These are phyloP conservation scores for Leccinum fallax DNA, from an alignment of 1,284 basidiomycete genomes.

Conservation along the genomic window DNA sequence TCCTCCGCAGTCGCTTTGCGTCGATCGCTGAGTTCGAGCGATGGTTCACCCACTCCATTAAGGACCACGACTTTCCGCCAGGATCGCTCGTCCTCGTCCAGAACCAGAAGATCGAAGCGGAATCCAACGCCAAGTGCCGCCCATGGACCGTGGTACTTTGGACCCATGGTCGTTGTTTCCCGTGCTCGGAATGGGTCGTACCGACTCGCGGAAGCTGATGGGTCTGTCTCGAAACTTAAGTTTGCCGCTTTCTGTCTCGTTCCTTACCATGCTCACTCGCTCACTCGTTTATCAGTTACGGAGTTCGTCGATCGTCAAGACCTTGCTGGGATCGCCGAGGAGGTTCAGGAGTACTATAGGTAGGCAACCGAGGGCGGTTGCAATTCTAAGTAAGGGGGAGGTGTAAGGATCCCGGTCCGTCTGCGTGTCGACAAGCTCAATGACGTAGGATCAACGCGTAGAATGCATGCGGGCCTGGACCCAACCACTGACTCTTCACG, in stretches of 20 bases:
- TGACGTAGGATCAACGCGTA: too few species aligned
- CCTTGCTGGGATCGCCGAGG: background rate
- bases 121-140: slow-evolving; percentile 29
- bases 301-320: background rate
- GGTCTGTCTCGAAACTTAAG: slow-evolving; percentile 20
- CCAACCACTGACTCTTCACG: too few species aligned
- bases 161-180: slow-evolving; percentile 35
- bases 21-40: slow-evolving; percentile 17
- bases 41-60: slow-evolving; percentile 19
- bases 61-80: slow-evolving; percentile 19
- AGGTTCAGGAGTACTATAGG: background rate
- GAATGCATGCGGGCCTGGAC: too few species aligned
- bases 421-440: too few species aligned
- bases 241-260: slow-evolving; percentile 23
- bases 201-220: slow-evolving; percentile 32
- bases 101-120: slow-evolving; percentile 30
- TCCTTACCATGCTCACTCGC: slow-evolving; percentile 15
- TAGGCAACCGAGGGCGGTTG: background rate
- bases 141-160: slow-evolving; percentile 26
- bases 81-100: slow-evolving; percentile 33
- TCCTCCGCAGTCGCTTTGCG: slow-evolving; percentile 24
- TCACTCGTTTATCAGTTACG: background rate
- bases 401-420: too few species aligned
- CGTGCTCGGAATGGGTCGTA: slow-evolving; percentile 34
- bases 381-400: background rate